Base-by-base conservation (phyloP, 306 rosid genomes). In the Abrus pulchellus region DNA sequence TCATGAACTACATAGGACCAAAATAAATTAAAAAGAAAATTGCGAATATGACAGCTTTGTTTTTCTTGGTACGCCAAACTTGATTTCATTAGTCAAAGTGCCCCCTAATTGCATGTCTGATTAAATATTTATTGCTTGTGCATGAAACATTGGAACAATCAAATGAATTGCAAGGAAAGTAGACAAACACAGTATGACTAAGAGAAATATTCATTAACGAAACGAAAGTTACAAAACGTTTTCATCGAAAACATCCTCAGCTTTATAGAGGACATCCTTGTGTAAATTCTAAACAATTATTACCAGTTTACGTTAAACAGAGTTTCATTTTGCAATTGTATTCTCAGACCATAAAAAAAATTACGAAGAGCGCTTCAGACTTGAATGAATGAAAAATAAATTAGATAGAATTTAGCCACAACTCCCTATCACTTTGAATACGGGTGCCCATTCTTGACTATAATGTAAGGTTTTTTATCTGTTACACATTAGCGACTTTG, bases 21-120 rank as follows among this genome's bases (percentile, higher is more conserved):
- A 49, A 8, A 43, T 29, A 72, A 53, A 34, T 32, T 3, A 70
- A 69, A 62, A 5, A 63, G 9, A 0, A 63, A 49, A 34, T 3
- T 66, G 61, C 1, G 49, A 84, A 62, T 34, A 3, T 54, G 80
- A 34, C 68, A 10, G 29, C 56, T 68, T 20, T 10, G 36, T 32
- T 72, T 64, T 71, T 73, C 44, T 30, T 48, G 60, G 79, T 33
- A 61, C 74, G 30, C 86, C 86, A 79, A 47, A 65, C 73, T 68
- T 74, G 78, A 83, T 53, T 85, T 68, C 55, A 62, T 38, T 7
- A 56, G 86, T 82, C 84, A 79, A 82, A 75, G 38, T 55, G 40
- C 28, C 33, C 72, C 52, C 13, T 38, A 28, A 10, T 54, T 36
- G 44, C 41, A 9, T n/a, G 33, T 62, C 27, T 4, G 13, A 44